Evolutionary conservation across 768 basidiomycete genomes (phyloP).

Genomic region (Pisolithus albus): DNA sequence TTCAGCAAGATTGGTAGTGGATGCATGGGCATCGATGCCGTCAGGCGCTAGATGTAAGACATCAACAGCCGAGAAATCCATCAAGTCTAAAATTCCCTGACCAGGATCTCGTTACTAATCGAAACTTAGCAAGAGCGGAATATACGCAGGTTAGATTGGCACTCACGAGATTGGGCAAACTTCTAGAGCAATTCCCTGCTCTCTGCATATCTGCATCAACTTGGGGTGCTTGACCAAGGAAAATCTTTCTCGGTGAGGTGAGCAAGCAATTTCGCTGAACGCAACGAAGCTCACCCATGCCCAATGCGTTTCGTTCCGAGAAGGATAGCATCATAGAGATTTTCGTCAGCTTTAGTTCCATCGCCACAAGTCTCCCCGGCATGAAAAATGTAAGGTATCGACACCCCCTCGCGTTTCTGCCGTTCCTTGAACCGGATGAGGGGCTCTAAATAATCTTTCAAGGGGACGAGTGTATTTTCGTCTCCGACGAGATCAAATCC

Average conservation of each 20-base stretch:
- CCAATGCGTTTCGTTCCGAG: conserved; percentile 77
- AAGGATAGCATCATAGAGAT: conserved; percentile 73
- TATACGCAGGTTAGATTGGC: neutral
- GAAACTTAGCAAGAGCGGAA: neutral
- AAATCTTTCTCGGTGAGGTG: conserved; percentile 36
- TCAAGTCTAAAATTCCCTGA: conserved; percentile 21
- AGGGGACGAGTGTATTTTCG: conserved; percentile 54
- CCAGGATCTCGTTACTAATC: conserved; percentile 66
- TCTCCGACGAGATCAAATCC: conserved; percentile 81
- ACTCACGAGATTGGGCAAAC: conserved; percentile 78
- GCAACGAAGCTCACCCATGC: conserved; percentile 49
- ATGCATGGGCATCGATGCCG: conserved; percentile 76
- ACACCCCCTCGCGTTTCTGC: conserved; percentile 47
- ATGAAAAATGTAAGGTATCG: conserved; percentile 71
- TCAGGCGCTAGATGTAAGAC: conserved; percentile 45
- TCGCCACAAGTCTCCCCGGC: conserved; percentile 79
- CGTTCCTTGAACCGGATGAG: conserved; percentile 54
- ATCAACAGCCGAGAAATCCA: neutral
- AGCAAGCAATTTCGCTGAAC: neutral
- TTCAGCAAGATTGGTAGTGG: conserved; percentile 67
- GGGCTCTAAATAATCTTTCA: conserved; percentile 55
- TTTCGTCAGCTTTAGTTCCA: conserved; percentile 61
- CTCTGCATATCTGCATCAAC: conserved; percentile 59
- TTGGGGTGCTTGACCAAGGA: conserved; percentile 74
- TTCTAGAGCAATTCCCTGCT: conserved; percentile 60